phyloP scores from a whole-genome alignment of 129 eudicot genomes.

The Ambrosia trifida region DNA sequence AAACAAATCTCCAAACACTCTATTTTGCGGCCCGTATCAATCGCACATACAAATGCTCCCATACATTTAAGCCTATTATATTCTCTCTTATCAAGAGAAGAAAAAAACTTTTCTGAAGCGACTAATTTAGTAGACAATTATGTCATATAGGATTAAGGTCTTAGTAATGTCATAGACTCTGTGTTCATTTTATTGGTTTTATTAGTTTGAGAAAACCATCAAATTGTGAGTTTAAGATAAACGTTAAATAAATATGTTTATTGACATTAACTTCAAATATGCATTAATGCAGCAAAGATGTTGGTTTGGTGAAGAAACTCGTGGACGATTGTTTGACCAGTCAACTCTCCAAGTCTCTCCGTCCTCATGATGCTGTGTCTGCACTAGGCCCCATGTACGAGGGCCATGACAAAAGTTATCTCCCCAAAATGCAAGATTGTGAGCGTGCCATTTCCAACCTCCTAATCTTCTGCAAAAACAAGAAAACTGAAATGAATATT shows the following conservation, averaged over 20 bases:
- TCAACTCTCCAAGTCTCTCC: slow-evolving; percentile 73
- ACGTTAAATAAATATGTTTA: neutral
- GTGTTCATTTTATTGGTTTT: neutral
- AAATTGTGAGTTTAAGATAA: neutral
- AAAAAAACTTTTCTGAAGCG: neutral
- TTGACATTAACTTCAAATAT: neutral
- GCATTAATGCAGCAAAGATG: slow-evolving; percentile 74
- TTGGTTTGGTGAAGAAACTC: slow-evolving; percentile 76
- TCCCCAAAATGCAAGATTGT: slow-evolving; percentile 79
- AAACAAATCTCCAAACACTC: no score
- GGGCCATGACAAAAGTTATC: slow-evolving; percentile 75
- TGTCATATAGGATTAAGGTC: neutral
- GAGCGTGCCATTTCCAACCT: slow-evolving; percentile 68
- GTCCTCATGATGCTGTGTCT: slow-evolving; percentile 97
- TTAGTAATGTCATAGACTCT: neutral
- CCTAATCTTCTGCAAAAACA: slow-evolving; percentile 60
- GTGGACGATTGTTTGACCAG: slow-evolving; percentile 76
- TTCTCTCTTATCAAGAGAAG: neutral
- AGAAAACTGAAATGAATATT: slow-evolving; percentile 79
- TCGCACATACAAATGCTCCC: neutral
- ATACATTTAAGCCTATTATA: no score
- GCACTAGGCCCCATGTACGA: slow-evolving; percentile 98
- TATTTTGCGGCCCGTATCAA: neutral
- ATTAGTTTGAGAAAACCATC: neutral
- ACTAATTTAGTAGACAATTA: neutral